Evolutionary conservation across 306 rosid species (phyloP), one percentile per base, ranked within the genome.

Genomic region (Fagus sylvatica): DNA sequence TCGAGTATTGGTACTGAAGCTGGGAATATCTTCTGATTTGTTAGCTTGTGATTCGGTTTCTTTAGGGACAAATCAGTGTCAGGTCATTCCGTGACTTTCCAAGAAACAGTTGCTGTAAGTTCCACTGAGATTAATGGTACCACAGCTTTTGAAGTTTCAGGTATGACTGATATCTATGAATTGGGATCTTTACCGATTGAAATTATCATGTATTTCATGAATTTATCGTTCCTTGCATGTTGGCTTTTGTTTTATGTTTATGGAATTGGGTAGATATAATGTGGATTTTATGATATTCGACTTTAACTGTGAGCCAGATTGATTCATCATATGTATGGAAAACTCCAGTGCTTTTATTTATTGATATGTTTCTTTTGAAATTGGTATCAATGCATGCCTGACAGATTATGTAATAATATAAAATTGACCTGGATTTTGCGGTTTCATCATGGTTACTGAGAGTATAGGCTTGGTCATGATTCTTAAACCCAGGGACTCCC

Each of bases 21-120:
- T 62, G 69, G 69, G 37, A 62, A 33, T 34, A 7, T 34, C 2
- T 61, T 61, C 16, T 80, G 78, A 83, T 77, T 82, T 88, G 69
- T 79, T 86, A 60, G 79, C 64, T 85, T 59, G 39, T 74, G 78
- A 85, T 74, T 83, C 85, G 81, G 81, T 78, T 87, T 78, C 74
- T 77, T 78, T 76, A 95, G 98, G 93, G 97, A 95, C 80, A 95
- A 93, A 93, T 88, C 97, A 56, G 90, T 88, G 67, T 91, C 97
- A 13, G 97, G 93, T n/a, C 99, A 95, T 85, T 91, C 98, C 70
- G 89, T 95, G 65, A 91, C 99, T 49, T 75, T 91, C 33, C 79
- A 85, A 74, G 98, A 93, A 88, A 93, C 97, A 2, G 89, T 95
- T 66, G 92, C 88, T 68, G 99, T 90, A 39, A 74, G 84, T 84